Percentiles rank a stretch among this genome's conserved stretches.
These are phyloP conservation scores for Iris pallida DNA, from an alignment of 116 monocot species.

Conservation along the genomic window DNA sequence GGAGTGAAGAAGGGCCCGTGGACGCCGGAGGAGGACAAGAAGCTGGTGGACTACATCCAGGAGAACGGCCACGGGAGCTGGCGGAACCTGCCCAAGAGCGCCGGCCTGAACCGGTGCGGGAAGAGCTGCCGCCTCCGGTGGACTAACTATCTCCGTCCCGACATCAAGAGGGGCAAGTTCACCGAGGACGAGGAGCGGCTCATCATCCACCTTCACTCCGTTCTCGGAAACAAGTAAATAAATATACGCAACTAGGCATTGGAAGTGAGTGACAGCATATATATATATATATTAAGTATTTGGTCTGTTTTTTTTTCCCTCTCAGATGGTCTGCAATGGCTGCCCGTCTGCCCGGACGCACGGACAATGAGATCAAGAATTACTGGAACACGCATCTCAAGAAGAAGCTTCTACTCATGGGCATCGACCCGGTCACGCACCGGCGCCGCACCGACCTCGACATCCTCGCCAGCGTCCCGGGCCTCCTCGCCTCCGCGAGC, in stretches of 20 bases:
- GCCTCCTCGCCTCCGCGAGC: conserved; percentile 22
- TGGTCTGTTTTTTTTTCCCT: neutral
- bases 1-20: conserved; percentile 70
- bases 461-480: conserved; percentile 18
- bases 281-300: neutral
- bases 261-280: too few relatives aligned
- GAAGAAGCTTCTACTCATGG: conserved; percentile 56
- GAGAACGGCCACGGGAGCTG: conserved; percentile 63
- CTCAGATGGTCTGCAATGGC: conserved; percentile 58
- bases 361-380: conserved; percentile 70
- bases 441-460: conserved; percentile 31
- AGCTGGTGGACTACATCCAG: conserved; percentile 52
- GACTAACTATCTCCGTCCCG: conserved; percentile 68
- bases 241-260: neutral
- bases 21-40: conserved; percentile 69
- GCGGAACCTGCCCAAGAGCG: conserved; percentile 45
- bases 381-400: conserved; percentile 62
- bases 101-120: conserved; percentile 60
- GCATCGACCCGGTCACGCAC: conserved; percentile 62
- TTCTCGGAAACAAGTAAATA: conserved; percentile 65
- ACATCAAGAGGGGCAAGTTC: conserved; percentile 67
- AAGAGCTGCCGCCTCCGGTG: conserved; percentile 77
- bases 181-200: conserved; percentile 61
- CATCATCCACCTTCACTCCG: conserved; percentile 58
- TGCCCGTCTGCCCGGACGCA: conserved; percentile 34